Percentiles rank a stretch among this genome's conserved stretches.
Evolutionary conservation across 2,329 filamentous ascomycete genomes (phyloP).

Genomic region (Exophiala calicioides): DNA sequence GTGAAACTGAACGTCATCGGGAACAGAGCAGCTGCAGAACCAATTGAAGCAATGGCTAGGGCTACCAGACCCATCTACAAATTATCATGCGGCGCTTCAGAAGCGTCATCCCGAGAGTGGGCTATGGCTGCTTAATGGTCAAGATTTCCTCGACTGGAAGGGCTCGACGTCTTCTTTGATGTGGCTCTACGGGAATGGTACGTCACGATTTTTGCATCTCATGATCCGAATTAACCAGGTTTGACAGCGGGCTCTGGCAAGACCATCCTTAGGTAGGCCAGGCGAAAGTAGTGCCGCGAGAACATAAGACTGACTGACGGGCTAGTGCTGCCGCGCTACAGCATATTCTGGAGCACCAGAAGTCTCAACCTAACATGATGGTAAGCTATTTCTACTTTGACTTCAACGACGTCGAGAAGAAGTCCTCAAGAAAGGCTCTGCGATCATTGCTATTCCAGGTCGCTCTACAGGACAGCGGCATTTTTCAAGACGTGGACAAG

Average conservation of each 20-base stretch:
- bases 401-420: slow-evolving; percentile 25
- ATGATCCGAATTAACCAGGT: neutral
- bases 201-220: neutral
- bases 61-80: no score
- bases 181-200: neutral
- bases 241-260: slow-evolving; percentile 19
- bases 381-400: slow-evolving; percentile 30
- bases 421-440: slow-evolving; percentile 16
- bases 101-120: no score
- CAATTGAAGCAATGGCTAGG: no score
- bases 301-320: neutral
- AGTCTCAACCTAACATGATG: neutral
- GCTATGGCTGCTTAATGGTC: neutral
- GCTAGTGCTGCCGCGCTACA: neutral
- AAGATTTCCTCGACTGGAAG: neutral
- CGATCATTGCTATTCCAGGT: slow-evolving; percentile 21
- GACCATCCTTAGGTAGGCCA: slow-evolving; percentile 21
- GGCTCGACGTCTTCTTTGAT: neutral
- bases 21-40: no score
- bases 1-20: no score
- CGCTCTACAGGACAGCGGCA: slow-evolving; percentile 3
- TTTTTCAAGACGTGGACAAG: slow-evolving; percentile 9
- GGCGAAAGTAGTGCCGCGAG: neutral
- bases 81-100: no score
- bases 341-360: neutral